phyloP scores from a whole-genome alignment of 2,329 filamentous ascomycete genomes.

The Coniochaeta sp. region DNA sequence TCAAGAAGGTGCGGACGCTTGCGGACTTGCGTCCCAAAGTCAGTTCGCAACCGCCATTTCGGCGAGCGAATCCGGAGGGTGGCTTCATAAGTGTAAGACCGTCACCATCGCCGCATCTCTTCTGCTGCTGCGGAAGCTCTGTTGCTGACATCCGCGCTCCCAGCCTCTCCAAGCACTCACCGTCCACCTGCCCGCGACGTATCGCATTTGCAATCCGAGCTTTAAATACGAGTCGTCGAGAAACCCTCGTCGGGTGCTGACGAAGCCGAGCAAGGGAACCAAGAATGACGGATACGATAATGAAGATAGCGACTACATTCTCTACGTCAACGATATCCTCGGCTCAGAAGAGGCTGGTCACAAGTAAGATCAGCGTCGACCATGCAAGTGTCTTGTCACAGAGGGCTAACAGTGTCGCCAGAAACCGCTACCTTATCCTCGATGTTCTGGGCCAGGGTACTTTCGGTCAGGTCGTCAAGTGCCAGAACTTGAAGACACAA shows the following conservation, averaged over 20 bases:
- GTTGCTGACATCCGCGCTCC: not conserved
- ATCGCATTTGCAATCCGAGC: conserved; percentile 93
- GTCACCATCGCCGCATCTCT: not conserved
- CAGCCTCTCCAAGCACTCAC: conserved; percentile 94
- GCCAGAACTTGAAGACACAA: conserved; percentile 95
- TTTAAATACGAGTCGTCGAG: conserved; percentile 99
- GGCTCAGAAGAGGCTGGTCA: conserved; percentile 97
- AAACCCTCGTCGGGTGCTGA: conserved; percentile 90
- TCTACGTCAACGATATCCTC: conserved; percentile 97
- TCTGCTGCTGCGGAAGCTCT: not conserved
- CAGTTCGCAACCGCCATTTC: conserved; percentile 81
- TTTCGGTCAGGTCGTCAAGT: conserved; percentile 98
- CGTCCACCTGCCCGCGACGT: conserved; percentile 85
- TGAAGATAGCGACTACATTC: conserved; percentile 97
- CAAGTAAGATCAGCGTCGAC: conserved; percentile 53
- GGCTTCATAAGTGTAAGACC: conserved; percentile 87
- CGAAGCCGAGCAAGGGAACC: conserved; percentile 94
- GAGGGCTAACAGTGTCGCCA: conserved; percentile 22
- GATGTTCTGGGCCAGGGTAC: conserved; percentile 96
- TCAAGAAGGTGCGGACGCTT: conserved; percentile 66
- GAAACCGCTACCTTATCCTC: conserved; percentile 92
- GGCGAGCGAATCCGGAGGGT: conserved; percentile 90
- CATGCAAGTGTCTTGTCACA: too few species aligned
- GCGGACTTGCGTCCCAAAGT: conserved; percentile 75
- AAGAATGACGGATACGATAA: conserved; percentile 99